Evolutionary conservation across 345 rosid genomes (phyloP).

Genomic region (Aurinia saxatilis): DNA sequence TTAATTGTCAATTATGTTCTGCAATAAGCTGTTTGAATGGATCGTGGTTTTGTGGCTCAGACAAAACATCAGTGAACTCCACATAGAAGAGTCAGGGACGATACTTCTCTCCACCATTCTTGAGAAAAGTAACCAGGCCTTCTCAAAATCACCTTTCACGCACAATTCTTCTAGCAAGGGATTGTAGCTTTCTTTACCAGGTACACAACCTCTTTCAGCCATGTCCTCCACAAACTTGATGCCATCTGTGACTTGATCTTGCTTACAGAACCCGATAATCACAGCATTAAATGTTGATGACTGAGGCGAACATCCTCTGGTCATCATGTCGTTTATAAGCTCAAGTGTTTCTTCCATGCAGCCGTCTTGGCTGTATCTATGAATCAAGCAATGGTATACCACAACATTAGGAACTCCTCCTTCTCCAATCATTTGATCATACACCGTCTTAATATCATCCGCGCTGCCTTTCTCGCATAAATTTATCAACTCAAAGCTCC

Average conservation of each 20-base stretch:
- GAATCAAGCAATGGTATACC: conserved; percentile 53
- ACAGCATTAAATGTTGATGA: conserved; percentile 51
- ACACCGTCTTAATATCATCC: conserved; percentile 42
- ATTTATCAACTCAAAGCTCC: conserved; percentile 49
- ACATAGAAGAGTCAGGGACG: conserved; percentile 43
- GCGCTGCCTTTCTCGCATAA: conserved; percentile 45
- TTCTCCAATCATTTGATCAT: conserved; percentile 44
- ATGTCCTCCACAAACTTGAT: conserved; percentile 58
- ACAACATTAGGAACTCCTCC: conserved; percentile 46
- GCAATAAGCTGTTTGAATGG: conserved; percentile 22
- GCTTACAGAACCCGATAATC: conserved; percentile 47
- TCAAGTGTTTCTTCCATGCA: conserved; percentile 38
- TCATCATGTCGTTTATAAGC: conserved; percentile 54
- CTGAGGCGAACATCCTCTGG: conserved; percentile 36
- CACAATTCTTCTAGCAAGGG: conserved; percentile 41
- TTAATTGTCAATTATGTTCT: conserved; percentile 13
- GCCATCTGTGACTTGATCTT: conserved; percentile 47
- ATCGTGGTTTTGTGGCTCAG: conserved; percentile 32
- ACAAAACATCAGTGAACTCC: conserved; percentile 49
- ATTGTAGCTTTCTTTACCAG: conserved; percentile 40
- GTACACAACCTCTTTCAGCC: conserved; percentile 48
- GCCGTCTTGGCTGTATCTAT: conserved; percentile 44
- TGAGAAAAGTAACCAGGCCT: conserved; percentile 34
- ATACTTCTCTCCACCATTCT: conserved; percentile 56
- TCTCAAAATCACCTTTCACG: conserved; percentile 36